Conservation (phyloP, 495 filamentous ascomycete species). For the Neurospora sp. region DNA sequence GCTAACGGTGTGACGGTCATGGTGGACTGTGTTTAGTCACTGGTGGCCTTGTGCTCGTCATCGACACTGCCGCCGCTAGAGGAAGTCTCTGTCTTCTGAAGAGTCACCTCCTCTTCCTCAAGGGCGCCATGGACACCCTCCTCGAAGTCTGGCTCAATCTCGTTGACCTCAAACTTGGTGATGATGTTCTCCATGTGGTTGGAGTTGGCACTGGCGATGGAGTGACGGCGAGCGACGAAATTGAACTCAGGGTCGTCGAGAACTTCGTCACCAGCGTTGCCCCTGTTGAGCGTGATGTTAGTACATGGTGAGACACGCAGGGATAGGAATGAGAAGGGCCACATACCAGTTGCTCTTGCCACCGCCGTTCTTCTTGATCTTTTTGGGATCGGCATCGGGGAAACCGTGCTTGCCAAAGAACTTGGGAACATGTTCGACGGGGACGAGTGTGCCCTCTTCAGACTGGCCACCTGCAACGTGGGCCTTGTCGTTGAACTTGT, state of each 20-base stretch:
- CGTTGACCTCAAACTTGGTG: slow-evolving; percentile 82
- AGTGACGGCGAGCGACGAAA: slow-evolving; percentile 74
- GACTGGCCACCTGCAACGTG: slow-evolving; percentile 48
- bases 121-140: slow-evolving; percentile 59
- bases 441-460: slow-evolving; percentile 45
- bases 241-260: slow-evolving; percentile 64
- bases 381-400: slow-evolving; percentile 72
- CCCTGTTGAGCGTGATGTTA: slow-evolving; percentile 44
- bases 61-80: slow-evolving; percentile 31
- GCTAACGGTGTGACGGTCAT: not conserved
- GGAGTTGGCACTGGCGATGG: slow-evolving; percentile 65
- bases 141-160: slow-evolving; percentile 80
- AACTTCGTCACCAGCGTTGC: slow-evolving; percentile 69
- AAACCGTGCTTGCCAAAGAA: slow-evolving; percentile 87
- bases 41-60: slow-evolving; percentile 22
- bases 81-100: slow-evolving; percentile 44
- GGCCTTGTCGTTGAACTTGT: slow-evolving; percentile 85
- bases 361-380: slow-evolving; percentile 91
- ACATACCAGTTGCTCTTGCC: slow-evolving; percentile 91
- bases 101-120: slow-evolving; percentile 36
- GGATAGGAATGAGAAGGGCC: not conserved
- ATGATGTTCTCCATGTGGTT: slow-evolving; percentile 55
- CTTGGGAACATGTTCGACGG: slow-evolving; percentile 68
- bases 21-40: slow-evolving; percentile 14
- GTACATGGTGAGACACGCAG: not conserved